Conservation (phyloP, 2,329 filamentous ascomycete genomes). For the Ophiostoma himal-ulmi region DNA sequence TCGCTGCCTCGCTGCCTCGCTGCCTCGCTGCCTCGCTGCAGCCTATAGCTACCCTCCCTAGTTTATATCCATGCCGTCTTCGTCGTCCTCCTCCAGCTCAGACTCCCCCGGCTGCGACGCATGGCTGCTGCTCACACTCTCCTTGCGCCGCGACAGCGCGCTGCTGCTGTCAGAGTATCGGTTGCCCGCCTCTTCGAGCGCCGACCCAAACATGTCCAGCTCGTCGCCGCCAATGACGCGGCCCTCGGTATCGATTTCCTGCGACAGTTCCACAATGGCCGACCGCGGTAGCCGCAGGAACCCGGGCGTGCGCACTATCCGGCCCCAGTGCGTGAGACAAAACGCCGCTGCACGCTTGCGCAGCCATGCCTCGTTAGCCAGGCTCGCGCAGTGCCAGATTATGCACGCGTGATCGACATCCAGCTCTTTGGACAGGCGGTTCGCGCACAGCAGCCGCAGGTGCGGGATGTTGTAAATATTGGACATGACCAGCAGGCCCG, state of each 20-base stretch:
- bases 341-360: constrained; percentile 81
- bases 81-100: constrained; percentile 37
- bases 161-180: constrained; percentile 39
- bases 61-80: constrained; percentile 28
- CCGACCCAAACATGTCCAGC: constrained; percentile 52
- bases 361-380: constrained; percentile 90
- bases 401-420: constrained; percentile 93
- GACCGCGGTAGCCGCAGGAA: constrained; percentile 75
- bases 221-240: constrained; percentile 85
- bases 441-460: constrained; percentile 82
- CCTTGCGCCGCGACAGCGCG: constrained; percentile 44
- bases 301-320: constrained; percentile 80
- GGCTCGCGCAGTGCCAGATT: constrained; percentile 89
- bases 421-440: constrained; percentile 80
- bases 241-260: constrained; percentile 91
- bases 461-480: constrained; percentile 98
- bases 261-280: constrained; percentile 82
- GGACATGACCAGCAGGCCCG: constrained; percentile 91
- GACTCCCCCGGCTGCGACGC: constrained; percentile 53
- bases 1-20: no score
- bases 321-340: constrained; percentile 90
- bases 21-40: neutral
- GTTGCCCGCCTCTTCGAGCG: constrained; percentile 34
- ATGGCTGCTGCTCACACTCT: constrained; percentile 56
- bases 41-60: neutral